Percentiles rank a stretch among this genome's conserved stretches.
Conservation (phyloP, 108 stramenopile genomes). For the Schizochytrium sp. region DNA sequence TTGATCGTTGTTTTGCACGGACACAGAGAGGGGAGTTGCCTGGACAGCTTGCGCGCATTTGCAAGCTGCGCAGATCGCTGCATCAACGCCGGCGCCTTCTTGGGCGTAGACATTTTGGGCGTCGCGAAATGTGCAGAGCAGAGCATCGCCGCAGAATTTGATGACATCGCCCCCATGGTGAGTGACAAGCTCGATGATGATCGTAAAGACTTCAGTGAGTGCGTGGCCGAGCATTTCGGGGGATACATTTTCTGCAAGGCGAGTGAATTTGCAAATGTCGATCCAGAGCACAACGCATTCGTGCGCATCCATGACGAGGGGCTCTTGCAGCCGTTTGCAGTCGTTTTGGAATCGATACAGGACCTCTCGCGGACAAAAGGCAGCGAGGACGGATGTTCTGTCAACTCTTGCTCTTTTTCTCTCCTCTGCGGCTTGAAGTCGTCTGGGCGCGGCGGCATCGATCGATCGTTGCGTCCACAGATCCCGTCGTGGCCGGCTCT, state of each 20-base stretch:
- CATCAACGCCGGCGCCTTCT: background rate
- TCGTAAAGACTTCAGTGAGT: background rate
- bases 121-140: background rate
- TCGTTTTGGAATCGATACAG: background rate
- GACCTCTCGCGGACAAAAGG: constrained; percentile 10
- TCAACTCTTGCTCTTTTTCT: background rate
- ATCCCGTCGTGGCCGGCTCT: too few species aligned
- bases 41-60: background rate
- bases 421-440: background rate
- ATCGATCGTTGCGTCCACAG: too few species aligned
- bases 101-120: background rate
- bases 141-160: constrained; percentile 13
- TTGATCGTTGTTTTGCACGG: too few species aligned
- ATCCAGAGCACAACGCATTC: constrained; percentile 16
- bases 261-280: background rate
- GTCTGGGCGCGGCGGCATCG: background rate
- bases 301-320: constrained; percentile 2
- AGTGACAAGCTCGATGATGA: background rate
- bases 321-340: background rate
- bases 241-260: background rate
- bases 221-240: background rate
- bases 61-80: background rate
- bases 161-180: background rate
- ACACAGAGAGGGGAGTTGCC: background rate
- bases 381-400: background rate